These are phyloP conservation scores for Dactylis glomerata DNA, from an alignment of 176 grass and related monocot genomes.

Conservation along the genomic window DNA sequence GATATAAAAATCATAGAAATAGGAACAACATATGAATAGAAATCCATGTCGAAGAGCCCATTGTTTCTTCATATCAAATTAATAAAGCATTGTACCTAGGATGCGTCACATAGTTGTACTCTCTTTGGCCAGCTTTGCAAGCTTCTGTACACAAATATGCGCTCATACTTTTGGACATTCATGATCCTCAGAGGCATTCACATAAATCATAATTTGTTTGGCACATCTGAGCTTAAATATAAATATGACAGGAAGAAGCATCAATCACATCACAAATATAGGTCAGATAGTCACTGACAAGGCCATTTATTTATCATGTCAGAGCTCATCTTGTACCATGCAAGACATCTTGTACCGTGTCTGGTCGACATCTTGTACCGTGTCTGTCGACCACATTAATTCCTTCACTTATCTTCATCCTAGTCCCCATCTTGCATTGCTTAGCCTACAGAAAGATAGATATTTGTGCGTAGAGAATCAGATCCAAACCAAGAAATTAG, in stretches of 20 bases:
- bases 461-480: no score
- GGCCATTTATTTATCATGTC: background rate
- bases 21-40: no score
- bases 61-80: constrained; percentile 71
- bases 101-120: constrained; percentile 74
- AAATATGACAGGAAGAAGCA: background rate
- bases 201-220: background rate
- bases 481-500: no score
- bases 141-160: constrained; percentile 75
- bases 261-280: background rate
- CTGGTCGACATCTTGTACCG: no score
- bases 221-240: background rate
- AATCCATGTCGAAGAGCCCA: constrained; percentile 67
- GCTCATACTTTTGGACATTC: constrained; percentile 85
- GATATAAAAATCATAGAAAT: no score
- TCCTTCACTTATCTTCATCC: no score
- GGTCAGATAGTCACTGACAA: background rate
- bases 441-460: no score
- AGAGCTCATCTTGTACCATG: background rate
- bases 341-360: no score
- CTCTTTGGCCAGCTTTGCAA: constrained; percentile 85
- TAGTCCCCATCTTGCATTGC: no score
- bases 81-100: constrained; percentile 77
- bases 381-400: no score
- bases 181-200: constrained; percentile 41